Conservation (phyloP, 306 rosid species). For the Dalbergia cultrata region DNA sequence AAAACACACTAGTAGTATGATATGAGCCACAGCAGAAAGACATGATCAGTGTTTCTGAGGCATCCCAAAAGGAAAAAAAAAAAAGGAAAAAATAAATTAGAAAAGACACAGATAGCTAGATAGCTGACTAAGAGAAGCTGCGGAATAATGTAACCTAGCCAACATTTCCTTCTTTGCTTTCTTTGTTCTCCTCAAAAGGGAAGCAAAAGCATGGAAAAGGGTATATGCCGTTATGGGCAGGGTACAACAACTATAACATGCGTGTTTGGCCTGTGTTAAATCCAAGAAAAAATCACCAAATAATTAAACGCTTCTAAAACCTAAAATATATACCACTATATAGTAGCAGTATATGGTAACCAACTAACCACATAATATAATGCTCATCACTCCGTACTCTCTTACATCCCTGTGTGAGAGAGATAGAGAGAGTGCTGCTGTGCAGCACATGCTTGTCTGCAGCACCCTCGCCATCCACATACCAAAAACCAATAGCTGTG, state of each 20-base stretch:
- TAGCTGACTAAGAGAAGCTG: conserved; percentile 7
- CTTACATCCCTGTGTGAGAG: conserved; percentile 1
- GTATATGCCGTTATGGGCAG: conserved; percentile 31
- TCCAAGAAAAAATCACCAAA: conserved; percentile 38
- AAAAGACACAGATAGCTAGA: not conserved
- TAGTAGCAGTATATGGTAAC: not conserved
- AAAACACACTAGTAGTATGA: not conserved
- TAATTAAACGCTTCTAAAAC: conserved; percentile 11
- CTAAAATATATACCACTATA: no score
- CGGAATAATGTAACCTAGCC: conserved; percentile 35
- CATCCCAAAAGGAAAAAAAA: not conserved
- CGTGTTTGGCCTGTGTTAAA: conserved; percentile 49
- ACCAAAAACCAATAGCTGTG: conserved; percentile 52
- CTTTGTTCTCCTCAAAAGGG: conserved; percentile 47
- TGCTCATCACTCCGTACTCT: not conserved
- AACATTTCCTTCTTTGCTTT: not conserved
- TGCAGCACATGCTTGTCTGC: conserved; percentile 57
- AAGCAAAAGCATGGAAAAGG: conserved; percentile 45
- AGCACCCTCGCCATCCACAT: conserved; percentile 52
- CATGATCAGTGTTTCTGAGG: conserved; percentile 13
- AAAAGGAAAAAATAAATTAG: not conserved
- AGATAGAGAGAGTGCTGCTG: conserved; percentile 14
- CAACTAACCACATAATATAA: no score
- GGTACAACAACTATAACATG: conserved; percentile 48
- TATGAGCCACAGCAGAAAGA: conserved; percentile 21